Evolutionary conservation across 208 protist species (phyloP), one percentile per base, ranked within the genome.

Genomic region (Trypanosoma caninum): DNA sequence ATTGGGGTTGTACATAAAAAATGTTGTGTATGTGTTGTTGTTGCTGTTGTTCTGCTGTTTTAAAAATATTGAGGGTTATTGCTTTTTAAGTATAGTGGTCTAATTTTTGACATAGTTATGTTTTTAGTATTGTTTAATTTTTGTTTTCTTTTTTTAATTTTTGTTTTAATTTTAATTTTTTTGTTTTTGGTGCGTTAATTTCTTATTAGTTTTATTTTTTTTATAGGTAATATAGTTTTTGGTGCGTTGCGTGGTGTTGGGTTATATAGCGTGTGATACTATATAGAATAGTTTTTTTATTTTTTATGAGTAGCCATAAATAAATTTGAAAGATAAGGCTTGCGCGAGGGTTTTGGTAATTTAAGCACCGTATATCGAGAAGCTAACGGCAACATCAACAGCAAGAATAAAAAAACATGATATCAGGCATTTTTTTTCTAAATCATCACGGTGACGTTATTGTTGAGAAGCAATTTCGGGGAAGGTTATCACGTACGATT

Each of bases 401-500:
- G 14, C 13, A n/a, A 22, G 5, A 33, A 40, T 14, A 16, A 23
- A 33, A 31, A 57, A 18, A 33, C 7, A 72, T 95, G 84, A 65
- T 95, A 54, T 82, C 84, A 0, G 81, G 76, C 33, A 47, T 95
- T 18, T 91, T 90, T 73, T 65, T 95, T 48, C 63, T 93, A 0
- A 89, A 77, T 62, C 56, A 69, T 14, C 69, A 79, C 44, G 89
- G 89, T 34, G 85, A 95, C 48, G 85, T 96, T 16, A 88, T 97
- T 37, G 87, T 96, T 42, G 86, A 96, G 66, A 82, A 88, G 61
- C 84, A 94, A 44, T 96, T 85, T 37, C 65, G 78, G 6, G 81
- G 89, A 54, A 83, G 75, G 28, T 41, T 95, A 2, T 66, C 82
- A n/a, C 76, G 90, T 18, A 71, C 55, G 13, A 61, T 72, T 8